These are phyloP conservation scores for Eucalyptus rudis DNA, from an alignment of 345 rosid genomes.

Conservation along the genomic window DNA sequence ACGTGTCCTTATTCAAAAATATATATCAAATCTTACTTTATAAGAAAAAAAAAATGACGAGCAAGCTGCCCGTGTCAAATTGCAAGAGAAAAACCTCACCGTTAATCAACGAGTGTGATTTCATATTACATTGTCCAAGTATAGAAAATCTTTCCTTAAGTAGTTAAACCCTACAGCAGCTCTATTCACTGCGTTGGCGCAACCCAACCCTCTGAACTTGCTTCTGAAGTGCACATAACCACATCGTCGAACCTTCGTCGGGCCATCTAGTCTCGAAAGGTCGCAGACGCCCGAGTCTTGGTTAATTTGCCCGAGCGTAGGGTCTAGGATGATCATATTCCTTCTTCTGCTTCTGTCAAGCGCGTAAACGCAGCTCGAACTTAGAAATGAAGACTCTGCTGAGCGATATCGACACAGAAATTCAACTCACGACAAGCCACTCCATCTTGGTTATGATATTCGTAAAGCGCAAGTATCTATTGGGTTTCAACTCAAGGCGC, in stretches of 20 bases:
- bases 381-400: background rate
- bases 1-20: rapidly evolving
- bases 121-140: background rate
- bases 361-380: background rate
- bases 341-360: background rate
- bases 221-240: background rate
- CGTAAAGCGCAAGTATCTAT: background rate
- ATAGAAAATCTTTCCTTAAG: background rate
- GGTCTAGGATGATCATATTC: background rate
- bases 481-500: background rate
- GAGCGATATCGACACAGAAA: background rate
- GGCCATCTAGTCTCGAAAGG: background rate
- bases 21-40: background rate
- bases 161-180: background rate
- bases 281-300: background rate
- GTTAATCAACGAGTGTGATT: background rate
- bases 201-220: background rate
- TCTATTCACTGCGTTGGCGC: background rate
- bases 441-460: background rate
- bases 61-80: rapidly evolving
- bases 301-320: background rate
- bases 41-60: background rate
- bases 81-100: background rate
- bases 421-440: background rate
- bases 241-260: background rate